Evolutionary conservation across 169 alveolate genomes (phyloP).

Genomic region (Plasmodium blacklocki): DNA sequence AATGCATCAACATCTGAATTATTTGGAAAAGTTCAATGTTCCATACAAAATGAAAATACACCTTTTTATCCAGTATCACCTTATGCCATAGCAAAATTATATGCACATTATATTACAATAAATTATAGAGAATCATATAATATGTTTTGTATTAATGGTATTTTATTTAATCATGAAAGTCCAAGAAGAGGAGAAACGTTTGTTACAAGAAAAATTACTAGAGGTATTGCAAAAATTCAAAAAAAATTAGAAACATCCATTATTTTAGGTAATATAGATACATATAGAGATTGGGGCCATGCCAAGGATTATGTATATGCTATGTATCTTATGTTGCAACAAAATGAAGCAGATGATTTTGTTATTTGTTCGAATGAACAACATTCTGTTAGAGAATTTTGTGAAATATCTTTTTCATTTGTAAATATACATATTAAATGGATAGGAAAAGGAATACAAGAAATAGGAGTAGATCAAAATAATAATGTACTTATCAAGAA

Average conservation of each 20-base stretch:
- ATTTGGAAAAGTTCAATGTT: slow-evolving; percentile 78
- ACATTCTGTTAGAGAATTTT: slow-evolving; percentile 78
- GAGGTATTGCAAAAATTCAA: slow-evolving; percentile 81
- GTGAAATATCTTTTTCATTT: slow-evolving; percentile 74
- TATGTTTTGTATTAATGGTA: slow-evolving; percentile 86
- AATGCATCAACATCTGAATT: slow-evolving; percentile 89
- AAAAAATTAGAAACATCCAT: slow-evolving; percentile 38
- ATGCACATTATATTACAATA: slow-evolving; percentile 82
- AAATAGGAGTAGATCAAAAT: slow-evolving; percentile 75
- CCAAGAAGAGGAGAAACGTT: slow-evolving; percentile 87
- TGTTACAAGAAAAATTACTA: slow-evolving; percentile 86
- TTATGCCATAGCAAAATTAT: slow-evolving; percentile 88
- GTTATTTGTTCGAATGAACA: slow-evolving; percentile 84
- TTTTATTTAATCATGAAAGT: slow-evolving; percentile 89
- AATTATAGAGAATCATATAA: slow-evolving; percentile 84
- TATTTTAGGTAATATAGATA: slow-evolving; percentile 84
- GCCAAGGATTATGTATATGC: slow-evolving; percentile 86
- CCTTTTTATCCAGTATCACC: slow-evolving; percentile 93
- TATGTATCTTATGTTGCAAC: slow-evolving; percentile 87
- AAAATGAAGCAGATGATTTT: slow-evolving; percentile 81
- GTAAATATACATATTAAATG: slow-evolving; percentile 77
- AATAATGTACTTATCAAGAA: slow-evolving; percentile 52
- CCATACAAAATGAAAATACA: slow-evolving; percentile 82
- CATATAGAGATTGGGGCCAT: slow-evolving; percentile 90
- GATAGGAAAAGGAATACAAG: slow-evolving; percentile 79